Evolutionary conservation across 192 early-diverging fungal genomes (phyloP), one percentile per base, ranked within the genome.

Genomic region (Podila epicladia): DNA sequence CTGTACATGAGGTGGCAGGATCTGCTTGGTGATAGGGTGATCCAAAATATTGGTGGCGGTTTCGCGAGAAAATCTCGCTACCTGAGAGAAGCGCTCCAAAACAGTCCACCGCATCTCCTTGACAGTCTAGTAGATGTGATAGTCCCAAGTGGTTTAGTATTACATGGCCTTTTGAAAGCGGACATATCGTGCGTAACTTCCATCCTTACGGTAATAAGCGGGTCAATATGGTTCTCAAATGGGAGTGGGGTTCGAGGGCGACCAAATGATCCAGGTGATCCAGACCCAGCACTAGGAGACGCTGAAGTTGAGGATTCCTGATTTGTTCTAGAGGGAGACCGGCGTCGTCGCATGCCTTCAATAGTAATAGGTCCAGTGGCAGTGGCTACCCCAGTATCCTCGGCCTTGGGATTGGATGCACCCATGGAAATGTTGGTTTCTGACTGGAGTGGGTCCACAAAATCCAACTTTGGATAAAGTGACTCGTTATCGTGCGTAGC

Each of bases 21-120:
- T 67, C 50, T 88, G 86, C 22, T 85, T 84, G 8, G 88, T 85
- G 12, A 87, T 67, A 12, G 89, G 91, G 48, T 88, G 86, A 12
- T 87, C 88, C 13, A 89, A 62, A 35, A 89, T 68, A 29, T 51
- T 85, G 70, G 83, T 86, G 7, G 93, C 90, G 0, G 93, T 86
- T 59, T 93, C 91, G 29, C 88, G 84, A 45, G 92, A 89, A 58
- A 92, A 91, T 57, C 88, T 84, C 6, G 94, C 92, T 11, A 95
- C 92, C 29, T 90, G 89, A 2, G 94, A 93, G 57, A 95, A 91
- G 45, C 85, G 84, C 74, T 95, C 94, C 31, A 95, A 82, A 28
- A 95, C 86, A 55, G 85, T 90, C 93, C 93, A 95, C 7, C 85
- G 83, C 49, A 91, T 84, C 70, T 93, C 93, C 73, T 93, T 93